Conservation (phyloP, 2,329 filamentous ascomycete species). For the Scopulariopsis brevicaulis region DNA sequence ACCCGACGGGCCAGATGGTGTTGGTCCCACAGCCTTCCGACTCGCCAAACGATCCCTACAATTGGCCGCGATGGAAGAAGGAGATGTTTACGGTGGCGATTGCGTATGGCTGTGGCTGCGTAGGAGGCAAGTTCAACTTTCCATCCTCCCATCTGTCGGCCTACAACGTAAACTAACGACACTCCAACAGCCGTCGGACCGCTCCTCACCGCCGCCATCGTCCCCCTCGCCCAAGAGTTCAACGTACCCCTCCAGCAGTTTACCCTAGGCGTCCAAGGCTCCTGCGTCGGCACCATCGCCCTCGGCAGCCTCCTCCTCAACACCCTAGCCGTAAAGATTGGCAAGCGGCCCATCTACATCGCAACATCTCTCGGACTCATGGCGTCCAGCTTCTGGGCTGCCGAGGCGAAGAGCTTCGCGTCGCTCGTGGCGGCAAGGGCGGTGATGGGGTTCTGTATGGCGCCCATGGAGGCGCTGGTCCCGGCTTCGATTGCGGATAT, state of each 20-base stretch:
- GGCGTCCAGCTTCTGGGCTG: slow-evolving; percentile 21
- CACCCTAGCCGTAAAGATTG: slow-evolving; percentile 22
- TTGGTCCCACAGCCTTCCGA: slow-evolving; percentile 36
- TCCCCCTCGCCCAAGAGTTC: slow-evolving; percentile 19
- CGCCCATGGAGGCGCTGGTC: slow-evolving; percentile 24
- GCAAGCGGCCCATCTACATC: slow-evolving; percentile 23
- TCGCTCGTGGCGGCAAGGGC: slow-evolving; percentile 20
- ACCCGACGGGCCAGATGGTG: slow-evolving; percentile 19
- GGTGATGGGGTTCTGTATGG: slow-evolving; percentile 22
- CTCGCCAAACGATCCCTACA: slow-evolving; percentile 33
- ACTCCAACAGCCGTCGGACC: slow-evolving; percentile 20
- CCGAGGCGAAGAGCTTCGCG: slow-evolving; percentile 15
- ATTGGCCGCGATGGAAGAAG: slow-evolving; percentile 26
- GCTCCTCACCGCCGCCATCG: slow-evolving; percentile 21
- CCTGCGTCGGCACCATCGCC: slow-evolving; percentile 20
- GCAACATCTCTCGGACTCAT: slow-evolving; percentile 19
- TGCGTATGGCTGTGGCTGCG: slow-evolving; percentile 24
- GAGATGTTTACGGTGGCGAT: slow-evolving; percentile 23
- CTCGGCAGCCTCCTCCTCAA: slow-evolving; percentile 22
- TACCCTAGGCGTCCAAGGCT: slow-evolving; percentile 21
- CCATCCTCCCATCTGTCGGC: background rate
- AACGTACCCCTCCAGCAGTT: slow-evolving; percentile 17
- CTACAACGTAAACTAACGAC: background rate
- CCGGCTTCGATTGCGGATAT: slow-evolving; percentile 27
- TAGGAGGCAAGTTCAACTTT: slow-evolving; percentile 20